Evolutionary conservation across 352 stramenopile genomes (phyloP), one percentile per base, ranked within the genome.

Genomic region (Phytopythium sindhum): DNA sequence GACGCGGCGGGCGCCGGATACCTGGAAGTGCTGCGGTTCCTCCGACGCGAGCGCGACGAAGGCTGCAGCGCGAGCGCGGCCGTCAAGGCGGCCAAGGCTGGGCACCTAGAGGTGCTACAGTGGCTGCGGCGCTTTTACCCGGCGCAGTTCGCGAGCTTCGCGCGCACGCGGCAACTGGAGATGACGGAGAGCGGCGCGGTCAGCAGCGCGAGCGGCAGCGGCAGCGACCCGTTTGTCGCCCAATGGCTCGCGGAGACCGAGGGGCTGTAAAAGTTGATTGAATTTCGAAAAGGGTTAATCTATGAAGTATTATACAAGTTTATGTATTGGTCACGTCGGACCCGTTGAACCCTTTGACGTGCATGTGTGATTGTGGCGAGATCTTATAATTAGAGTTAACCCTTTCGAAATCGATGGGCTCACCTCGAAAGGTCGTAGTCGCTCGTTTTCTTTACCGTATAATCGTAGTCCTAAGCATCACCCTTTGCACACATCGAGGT

Each of bases 81-180:
- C 12, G 39, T 60, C 35, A 60, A 60, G 41, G 63, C 63, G 21
- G 63, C 63, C n/a, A 45, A 53, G 21, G 44, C 24, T 15, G 56
- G 56, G 6, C 63, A 61, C 39, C 41, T 64, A 29, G 55, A 68
- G 23, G 56, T 64, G 42, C 62, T 68, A n/a, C 63, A 57, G 31
- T 68, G 63, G 63, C 60, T 68, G 1, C 21, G 35, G 23, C 55
- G 23, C 19, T 35, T 37, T 39, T 60, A 39, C 55, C 37, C 37
- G 15, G 15, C 35, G 12, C 55, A 52, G 23, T 60, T 60, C 55
- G 35, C 53, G 53, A 60, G 39, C 37, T 51, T 60, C 37, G 12
- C 41, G 37, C 55, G 55, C n/a, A 31, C 33, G 26, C 55, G 55
- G 15, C 35, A 14, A 26, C 19, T 60, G 0, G 55, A 41, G 37